Evolutionary conservation across 208 protist species (phyloP).

Genomic region (Tritrichomonas foetus): DNA sequence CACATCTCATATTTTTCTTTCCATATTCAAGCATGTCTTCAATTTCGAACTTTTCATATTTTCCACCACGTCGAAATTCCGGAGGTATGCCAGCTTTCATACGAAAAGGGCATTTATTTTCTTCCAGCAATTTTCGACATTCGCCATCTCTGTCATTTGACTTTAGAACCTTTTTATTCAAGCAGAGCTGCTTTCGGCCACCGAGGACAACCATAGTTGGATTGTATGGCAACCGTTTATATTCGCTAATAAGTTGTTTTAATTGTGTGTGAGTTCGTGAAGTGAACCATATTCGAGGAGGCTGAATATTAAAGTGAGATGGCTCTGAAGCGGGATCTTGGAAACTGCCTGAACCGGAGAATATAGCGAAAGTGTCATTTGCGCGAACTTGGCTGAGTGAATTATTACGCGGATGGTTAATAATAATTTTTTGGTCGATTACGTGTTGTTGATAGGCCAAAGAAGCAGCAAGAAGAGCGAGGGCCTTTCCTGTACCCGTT

Average conservation of each 20-base stretch:
- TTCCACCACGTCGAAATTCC: background rate
- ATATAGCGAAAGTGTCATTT: too few species aligned
- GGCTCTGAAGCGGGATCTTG: background rate
- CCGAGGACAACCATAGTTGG: background rate
- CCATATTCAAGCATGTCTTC: background rate
- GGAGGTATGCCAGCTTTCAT: background rate
- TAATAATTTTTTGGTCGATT: background rate
- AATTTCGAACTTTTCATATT: background rate
- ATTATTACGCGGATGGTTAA: background rate
- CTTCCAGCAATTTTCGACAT: background rate
- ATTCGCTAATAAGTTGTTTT: slow-evolving; percentile 39
- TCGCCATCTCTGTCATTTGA: background rate
- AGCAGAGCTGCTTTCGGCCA: background rate
- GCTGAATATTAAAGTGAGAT: background rate
- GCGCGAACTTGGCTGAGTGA: too few species aligned
- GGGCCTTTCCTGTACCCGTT: slow-evolving; percentile 27
- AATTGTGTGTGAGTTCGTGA: slow-evolving; percentile 39
- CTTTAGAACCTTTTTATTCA: background rate
- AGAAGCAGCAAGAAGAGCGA: background rate
- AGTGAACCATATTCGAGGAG: background rate
- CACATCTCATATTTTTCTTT: background rate
- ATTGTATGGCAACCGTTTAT: background rate
- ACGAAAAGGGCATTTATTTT: background rate
- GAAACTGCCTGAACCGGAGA: too few species aligned
- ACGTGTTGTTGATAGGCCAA: background rate